Base-by-base conservation (phyloP, 2,329 filamentous ascomycete genomes). In the Rutstroemia sp. region DNA sequence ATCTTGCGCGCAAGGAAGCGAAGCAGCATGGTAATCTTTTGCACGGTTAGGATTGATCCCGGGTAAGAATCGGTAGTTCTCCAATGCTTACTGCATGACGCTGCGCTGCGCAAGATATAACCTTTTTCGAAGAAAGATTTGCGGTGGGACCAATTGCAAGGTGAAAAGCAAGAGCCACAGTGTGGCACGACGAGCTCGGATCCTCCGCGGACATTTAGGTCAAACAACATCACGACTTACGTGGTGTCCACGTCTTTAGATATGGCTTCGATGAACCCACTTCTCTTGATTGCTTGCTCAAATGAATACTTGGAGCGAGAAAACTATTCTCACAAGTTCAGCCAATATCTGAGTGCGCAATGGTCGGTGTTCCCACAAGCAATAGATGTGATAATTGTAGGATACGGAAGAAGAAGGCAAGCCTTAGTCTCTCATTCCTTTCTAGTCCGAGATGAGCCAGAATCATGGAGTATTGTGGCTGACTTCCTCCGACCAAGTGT, bases 391-490 rank as follows among this genome's bases (percentile, higher is more conserved):
- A 56, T 49, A 61, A 52, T n/a, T 62, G 59, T 34, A 52, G 59
- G 21, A 61, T 27, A 18, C 54, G 61, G 42, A 62, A 62, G 48
- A 62, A 62, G 30, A 62, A 61, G 51, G 59, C 55, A 56, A 21
- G 54, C 50, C 16, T 30, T n/a, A 16, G 16, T 8, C 7, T 12
- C 16, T 16, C 25, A 14, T 5, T 16, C 5, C 14, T 34, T 5
- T n/a, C 10, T 19, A 1, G 39, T 7, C 18, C n/a, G 16, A 30
- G 16, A 42, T 18, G 16, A 42, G 19, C 16, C 8, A 18, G 16
- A 23, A 2, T 30, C 14, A 18, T 45, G 6, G 16, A n/a, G 12
- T 1, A 9, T 49, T 14, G 30, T 34, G 10, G 30, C 30, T 34
- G 12, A 34, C 9, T 30, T 12, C 30, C 3, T 4, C 10, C 5